These are phyloP conservation scores for Calonectria pauciramosa DNA, from an alignment of 2,329 filamentous ascomycete genomes.

Conservation along the genomic window DNA sequence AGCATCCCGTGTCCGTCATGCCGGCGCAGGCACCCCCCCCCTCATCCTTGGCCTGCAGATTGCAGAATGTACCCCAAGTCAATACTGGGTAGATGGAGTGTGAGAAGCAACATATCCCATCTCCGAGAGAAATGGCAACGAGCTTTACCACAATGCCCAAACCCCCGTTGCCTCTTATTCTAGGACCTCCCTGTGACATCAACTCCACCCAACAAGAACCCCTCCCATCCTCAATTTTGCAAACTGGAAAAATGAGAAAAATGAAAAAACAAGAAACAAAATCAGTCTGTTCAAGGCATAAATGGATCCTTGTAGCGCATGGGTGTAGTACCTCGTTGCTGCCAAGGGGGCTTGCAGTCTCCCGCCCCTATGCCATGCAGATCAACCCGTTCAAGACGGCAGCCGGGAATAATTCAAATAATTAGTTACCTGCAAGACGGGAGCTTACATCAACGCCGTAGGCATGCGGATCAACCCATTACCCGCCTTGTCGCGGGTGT, in stretches of 20 bases:
- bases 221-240: not conserved
- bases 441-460: not conserved
- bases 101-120: not conserved
- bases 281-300: not conserved
- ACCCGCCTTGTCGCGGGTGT: too few relatives aligned
- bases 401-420: not conserved
- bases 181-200: conserved; percentile 9
- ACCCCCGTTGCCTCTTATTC: not conserved
- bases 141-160: not conserved
- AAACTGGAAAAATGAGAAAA: not conserved
- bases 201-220: not conserved
- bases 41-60: not conserved
- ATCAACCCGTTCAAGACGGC: conserved; percentile 5
- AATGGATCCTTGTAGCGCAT: not conserved
- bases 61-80: not conserved
- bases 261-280: not conserved
- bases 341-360: conserved; percentile 12
- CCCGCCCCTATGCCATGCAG: conserved; percentile 8
- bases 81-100: not conserved
- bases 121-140: not conserved
- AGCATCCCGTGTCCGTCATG: not conserved
- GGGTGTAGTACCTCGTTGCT: not conserved
- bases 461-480: not conserved
- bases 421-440: not conserved
- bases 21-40: not conserved